phyloP scores from a whole-genome alignment of 768 basidiomycete species.

The Paxillus rubicundulus region DNA sequence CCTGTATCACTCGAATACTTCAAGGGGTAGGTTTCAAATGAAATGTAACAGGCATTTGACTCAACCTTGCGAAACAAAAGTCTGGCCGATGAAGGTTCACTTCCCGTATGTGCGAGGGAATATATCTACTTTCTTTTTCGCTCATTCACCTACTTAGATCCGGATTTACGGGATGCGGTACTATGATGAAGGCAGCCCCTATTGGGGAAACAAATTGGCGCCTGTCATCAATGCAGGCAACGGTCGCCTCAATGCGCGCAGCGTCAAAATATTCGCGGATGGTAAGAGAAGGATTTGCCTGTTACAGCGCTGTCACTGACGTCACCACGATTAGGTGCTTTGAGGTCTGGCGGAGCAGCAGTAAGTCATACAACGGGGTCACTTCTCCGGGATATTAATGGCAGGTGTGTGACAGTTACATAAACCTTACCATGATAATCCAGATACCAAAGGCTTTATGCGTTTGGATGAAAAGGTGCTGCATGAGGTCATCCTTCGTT shows the following conservation, averaged over 20 bases:
- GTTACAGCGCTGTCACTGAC: not conserved
- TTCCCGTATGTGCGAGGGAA: constrained; percentile 50
- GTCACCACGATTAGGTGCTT: constrained; percentile 55
- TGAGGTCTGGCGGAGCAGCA: constrained; percentile 89
- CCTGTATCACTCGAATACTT: constrained; percentile 74
- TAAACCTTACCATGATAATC: constrained; percentile 81
- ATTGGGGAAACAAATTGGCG: constrained; percentile 68
- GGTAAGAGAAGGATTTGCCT: constrained; percentile 20
- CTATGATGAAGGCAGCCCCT: constrained; percentile 62
- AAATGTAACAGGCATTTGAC: not conserved
- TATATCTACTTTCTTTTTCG: constrained; percentile 5
- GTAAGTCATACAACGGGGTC: constrained; percentile 37
- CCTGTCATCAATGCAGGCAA: constrained; percentile 57
- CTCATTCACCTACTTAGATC: constrained; percentile 42
- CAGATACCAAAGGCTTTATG: constrained; percentile 75
- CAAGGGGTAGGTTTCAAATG: constrained; percentile 45
- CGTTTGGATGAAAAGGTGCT: constrained; percentile 63
- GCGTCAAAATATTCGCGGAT: constrained; percentile 77
- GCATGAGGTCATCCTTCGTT: constrained; percentile 60
- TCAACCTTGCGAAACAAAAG: constrained; percentile 37
- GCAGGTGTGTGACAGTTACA: constrained; percentile 48
- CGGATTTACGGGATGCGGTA: constrained; percentile 77
- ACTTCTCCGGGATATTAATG: not conserved
- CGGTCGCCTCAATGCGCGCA: constrained; percentile 65
- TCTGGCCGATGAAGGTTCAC: constrained; percentile 51